A percentile compares a stretch with the other conserved stretches of the same genome.
phyloP scores from a whole-genome alignment of 495 filamentous ascomycete genomes.

The Haplographium delicatum region DNA sequence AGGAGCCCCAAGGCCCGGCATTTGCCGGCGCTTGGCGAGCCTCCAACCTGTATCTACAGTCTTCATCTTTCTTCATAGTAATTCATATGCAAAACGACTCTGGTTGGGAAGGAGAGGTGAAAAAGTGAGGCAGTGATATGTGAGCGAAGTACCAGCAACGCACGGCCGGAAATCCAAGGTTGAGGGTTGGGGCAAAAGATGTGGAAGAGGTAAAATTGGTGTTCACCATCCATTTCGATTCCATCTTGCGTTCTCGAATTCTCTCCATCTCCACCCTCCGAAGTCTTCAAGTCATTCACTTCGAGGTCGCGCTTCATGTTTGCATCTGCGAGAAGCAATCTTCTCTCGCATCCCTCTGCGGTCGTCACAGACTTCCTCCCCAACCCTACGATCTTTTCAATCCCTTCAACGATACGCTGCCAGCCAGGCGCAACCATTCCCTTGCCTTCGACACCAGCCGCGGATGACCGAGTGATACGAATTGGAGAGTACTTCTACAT shows the following conservation, averaged over 20 bases:
- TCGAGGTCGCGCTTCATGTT: slow-evolving; percentile 18
- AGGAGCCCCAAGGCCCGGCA: no score
- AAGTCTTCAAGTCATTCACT: slow-evolving; percentile 5
- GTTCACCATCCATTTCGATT: slow-evolving; percentile 15
- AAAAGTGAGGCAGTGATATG: slow-evolving; percentile 19
- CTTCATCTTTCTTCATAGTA: slow-evolving; percentile 15
- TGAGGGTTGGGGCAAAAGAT: slow-evolving; percentile 7
- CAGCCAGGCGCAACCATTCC: slow-evolving; percentile 16
- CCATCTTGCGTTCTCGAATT: slow-evolving; percentile 3
- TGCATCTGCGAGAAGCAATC: slow-evolving; percentile 12
- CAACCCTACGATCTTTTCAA: slow-evolving; percentile 12
- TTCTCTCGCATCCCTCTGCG: slow-evolving; percentile 3
- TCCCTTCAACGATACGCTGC: slow-evolving; percentile 3
- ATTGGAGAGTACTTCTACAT: not conserved
- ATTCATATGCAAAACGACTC: slow-evolving; percentile 20
- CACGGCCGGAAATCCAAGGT: no score
- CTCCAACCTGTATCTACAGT: slow-evolving; percentile 10
- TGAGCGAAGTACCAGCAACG: slow-evolving; percentile 13
- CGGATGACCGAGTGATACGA: not conserved
- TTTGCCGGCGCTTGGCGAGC: slow-evolving; percentile 13
- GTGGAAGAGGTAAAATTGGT: slow-evolving; percentile 18
- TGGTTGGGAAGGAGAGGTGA: slow-evolving; percentile 12
- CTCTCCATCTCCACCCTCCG: slow-evolving; percentile 1
- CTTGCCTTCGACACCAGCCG: slow-evolving; percentile 2
- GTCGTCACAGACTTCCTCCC: slow-evolving; percentile 5